Evolutionary conservation across 352 stramenopile genomes (phyloP), one percentile per base, ranked within the genome.

Genomic region (Phytopythium cucurbitacearum): DNA sequence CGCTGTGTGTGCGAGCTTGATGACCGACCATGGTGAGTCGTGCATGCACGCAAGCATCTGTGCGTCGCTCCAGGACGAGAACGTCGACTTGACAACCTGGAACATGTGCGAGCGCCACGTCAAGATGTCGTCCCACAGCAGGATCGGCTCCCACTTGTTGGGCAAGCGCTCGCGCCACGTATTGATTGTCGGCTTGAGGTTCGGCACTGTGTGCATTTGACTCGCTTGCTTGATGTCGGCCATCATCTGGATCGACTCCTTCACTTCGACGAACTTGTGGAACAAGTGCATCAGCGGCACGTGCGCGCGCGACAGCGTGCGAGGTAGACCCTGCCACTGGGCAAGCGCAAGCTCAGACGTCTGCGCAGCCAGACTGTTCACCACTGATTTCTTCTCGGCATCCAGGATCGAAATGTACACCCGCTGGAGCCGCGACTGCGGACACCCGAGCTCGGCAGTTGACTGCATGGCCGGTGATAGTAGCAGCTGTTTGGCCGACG

Each of bases 41-140:
- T 98, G 91, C 71, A 97, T 90, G 56, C 79, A 91, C 1, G 87
- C 86, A 21, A 95, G 71, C 62, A 96, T 82, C 48, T 94, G 83
- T n/a, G 85, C 75, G 48, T 94, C 85, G 48, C 85, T 95, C 81
- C 83, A 93, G 0, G 48, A 54, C 7, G 71, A 85, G 51, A 95
- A 96, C 28, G 80, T 93, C 28, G 60, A 94, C 67, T 95, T 95
- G 33, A 97, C 78, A 33, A 94, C 73, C 57, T 93, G 74, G 68
- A 97, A 96, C 78, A 98, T 96, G 75, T 98, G 89, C 44, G 85
- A 89, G 21, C 91, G 78, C 91, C 91, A 98, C 51, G 86, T 97
- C 15, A 98, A 67, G 36, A 98, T 94, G 51, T 97, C 87, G 56
- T 97, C 91, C 91, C 91, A 98, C 9, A 96, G 63, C 51, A 96